phyloP scores from a whole-genome alignment of 441 rosid species.

The Dalechampia spathulata region DNA sequence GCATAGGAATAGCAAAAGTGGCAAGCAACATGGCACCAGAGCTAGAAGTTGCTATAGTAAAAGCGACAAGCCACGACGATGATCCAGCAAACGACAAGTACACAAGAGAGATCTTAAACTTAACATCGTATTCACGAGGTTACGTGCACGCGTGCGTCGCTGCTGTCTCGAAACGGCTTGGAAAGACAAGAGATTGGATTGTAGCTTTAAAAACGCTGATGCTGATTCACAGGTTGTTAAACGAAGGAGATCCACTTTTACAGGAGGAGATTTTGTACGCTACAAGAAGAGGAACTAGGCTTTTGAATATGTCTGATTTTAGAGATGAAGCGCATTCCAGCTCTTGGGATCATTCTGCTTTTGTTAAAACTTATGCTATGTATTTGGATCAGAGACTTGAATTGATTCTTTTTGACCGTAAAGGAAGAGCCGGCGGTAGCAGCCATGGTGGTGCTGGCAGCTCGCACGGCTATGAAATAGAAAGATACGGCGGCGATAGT shows the following conservation, averaged over 20 bases:
- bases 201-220: slow-evolving; percentile 68
- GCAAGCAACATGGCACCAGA: slow-evolving; percentile 41
- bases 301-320: slow-evolving; percentile 57
- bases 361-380: slow-evolving; percentile 45
- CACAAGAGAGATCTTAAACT: slow-evolving; percentile 36
- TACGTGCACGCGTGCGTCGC: slow-evolving; percentile 54
- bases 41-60: slow-evolving; percentile 61
- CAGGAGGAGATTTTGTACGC: slow-evolving; percentile 52
- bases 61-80: slow-evolving; percentile 65
- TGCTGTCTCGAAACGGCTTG: slow-evolving; percentile 49
- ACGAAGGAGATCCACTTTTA: slow-evolving; percentile 63
- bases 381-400: slow-evolving; percentile 73
- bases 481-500: slow-evolving; percentile 40
- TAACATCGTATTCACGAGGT: slow-evolving; percentile 41
- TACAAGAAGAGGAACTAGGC: slow-evolving; percentile 49
- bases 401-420: slow-evolving; percentile 38
- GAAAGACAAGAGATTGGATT: slow-evolving; percentile 65
- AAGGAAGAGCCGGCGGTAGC: slow-evolving; percentile 23
- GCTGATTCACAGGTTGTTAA: slow-evolving; percentile 62
- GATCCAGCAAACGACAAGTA: slow-evolving; percentile 52
- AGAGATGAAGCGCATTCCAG: slow-evolving; percentile 52
- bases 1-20: slow-evolving; percentile 79
- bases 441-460: slow-evolving; percentile 40
- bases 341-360: slow-evolving; percentile 65
- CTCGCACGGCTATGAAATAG: slow-evolving; percentile 37